These are phyloP conservation scores for Blastocystis hominis DNA, from an alignment of 352 stramenopile species.

Conservation along the genomic window DNA sequence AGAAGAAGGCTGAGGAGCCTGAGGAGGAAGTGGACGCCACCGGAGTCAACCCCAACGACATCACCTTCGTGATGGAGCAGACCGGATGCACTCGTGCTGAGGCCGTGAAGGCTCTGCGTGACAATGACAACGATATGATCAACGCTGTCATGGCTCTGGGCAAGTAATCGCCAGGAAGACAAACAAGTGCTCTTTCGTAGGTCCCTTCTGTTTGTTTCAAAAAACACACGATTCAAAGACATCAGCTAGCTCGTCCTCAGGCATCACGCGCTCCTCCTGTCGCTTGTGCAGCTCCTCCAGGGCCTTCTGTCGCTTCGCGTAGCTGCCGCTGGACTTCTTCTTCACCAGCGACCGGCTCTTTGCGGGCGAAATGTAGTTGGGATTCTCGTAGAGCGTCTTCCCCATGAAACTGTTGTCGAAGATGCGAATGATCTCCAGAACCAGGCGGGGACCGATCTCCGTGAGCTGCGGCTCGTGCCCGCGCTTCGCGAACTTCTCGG, in stretches of 20 bases:
- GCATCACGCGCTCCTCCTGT: conserved; percentile 67
- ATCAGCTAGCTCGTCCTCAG: conserved; percentile 70
- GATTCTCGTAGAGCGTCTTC: conserved; percentile 92
- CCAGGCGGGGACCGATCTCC: conserved; percentile 96
- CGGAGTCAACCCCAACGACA: conserved; percentile 35
- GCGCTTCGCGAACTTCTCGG: conserved; percentile 57
- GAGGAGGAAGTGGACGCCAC: conserved; percentile 43
- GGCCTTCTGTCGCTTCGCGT: conserved; percentile 77
- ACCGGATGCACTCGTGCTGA: conserved; percentile 28
- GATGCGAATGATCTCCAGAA: conserved; percentile 93
- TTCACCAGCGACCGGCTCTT: conserved; percentile 75
- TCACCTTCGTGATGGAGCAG: conserved; percentile 51
- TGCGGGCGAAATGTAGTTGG: conserved; percentile 91
- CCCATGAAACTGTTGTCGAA: conserved; percentile 95
- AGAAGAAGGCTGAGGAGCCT: neutral
- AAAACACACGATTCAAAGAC: conserved; percentile 18
- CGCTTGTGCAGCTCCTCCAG: conserved; percentile 72
- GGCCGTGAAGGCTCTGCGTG: conserved; percentile 24
- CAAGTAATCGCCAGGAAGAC: neutral
- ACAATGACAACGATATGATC: conserved; percentile 54
- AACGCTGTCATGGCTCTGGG: conserved; percentile 53
- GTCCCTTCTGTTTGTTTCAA: neutral
- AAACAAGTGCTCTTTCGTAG: conserved; percentile 17
- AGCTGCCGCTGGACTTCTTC: conserved; percentile 80
- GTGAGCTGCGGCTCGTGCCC: conserved; percentile 90